A percentile compares a stretch with the other conserved stretches of the same genome.
Conservation (phyloP, 2,329 filamentous ascomycete genomes). For the Ploettnerulaceae sp. region DNA sequence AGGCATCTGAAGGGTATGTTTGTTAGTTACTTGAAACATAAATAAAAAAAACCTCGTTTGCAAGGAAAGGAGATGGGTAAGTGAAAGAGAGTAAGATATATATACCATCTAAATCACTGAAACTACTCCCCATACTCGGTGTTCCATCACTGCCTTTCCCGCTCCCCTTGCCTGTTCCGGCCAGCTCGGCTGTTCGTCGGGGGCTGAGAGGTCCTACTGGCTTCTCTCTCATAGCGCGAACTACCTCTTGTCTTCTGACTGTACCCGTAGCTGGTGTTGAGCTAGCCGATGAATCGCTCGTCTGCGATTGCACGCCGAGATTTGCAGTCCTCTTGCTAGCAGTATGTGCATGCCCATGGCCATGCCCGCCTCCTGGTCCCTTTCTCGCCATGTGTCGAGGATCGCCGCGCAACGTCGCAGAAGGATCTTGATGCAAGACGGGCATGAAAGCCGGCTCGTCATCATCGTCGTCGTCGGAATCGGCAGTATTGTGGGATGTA, state of each 20-base stretch:
- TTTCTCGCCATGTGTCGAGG: slow-evolving; percentile 19
- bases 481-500: slow-evolving; percentile 17
- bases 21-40: too few relatives aligned
- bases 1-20: slow-evolving; percentile 66
- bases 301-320: slow-evolving; percentile 34
- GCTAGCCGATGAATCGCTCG: slow-evolving; percentile 58
- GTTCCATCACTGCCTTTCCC: slow-evolving; percentile 66
- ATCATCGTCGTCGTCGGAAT: slow-evolving; percentile 34
- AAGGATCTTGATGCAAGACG: slow-evolving; percentile 29
- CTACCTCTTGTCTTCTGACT: slow-evolving; percentile 15
- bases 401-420: slow-evolving; percentile 30
- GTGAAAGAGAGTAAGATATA: slow-evolving; percentile 3
- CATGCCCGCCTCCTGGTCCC: too few relatives aligned
- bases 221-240: slow-evolving; percentile 18
- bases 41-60: too few relatives aligned
- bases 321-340: slow-evolving; percentile 20
- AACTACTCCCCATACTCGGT: slow-evolving; percentile 79
- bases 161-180: slow-evolving; percentile 46
- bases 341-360: slow-evolving; percentile 11
- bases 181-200: slow-evolving; percentile 53
- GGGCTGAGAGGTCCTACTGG: slow-evolving; percentile 48
- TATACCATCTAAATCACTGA: slow-evolving; percentile 75
- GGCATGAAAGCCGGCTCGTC: slow-evolving; percentile 33
- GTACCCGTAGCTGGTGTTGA: slow-evolving; percentile 35
- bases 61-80: too few relatives aligned